A percentile compares a stretch with the other conserved stretches of the same genome.
Evolutionary conservation across 2,329 filamentous ascomycete genomes (phyloP).

Genomic region (Nemania sp.): DNA sequence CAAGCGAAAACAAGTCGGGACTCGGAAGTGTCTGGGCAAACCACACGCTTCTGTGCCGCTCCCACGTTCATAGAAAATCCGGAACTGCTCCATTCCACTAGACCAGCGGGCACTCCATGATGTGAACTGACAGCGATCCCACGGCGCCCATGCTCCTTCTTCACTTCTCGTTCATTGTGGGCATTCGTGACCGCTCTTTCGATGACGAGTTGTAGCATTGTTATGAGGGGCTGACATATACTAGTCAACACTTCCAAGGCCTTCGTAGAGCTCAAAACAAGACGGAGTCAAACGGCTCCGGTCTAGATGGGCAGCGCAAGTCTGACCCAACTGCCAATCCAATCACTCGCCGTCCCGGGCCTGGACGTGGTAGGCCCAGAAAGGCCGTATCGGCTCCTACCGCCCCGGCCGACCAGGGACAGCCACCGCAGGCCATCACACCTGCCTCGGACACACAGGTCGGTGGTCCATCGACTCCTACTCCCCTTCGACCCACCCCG

Average conservation of each 20-base stretch:
- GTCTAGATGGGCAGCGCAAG: slow-evolving; percentile 44
- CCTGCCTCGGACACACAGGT: slow-evolving; percentile 18
- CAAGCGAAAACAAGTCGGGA: background rate
- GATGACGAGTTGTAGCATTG: background rate
- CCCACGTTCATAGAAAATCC: background rate
- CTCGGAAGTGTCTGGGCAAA: background rate
- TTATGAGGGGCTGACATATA: slow-evolving; percentile 25
- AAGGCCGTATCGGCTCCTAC: slow-evolving; percentile 46
- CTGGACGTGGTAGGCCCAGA: slow-evolving; percentile 58
- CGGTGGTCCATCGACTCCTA: slow-evolving; percentile 10
- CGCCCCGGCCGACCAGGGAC: slow-evolving; percentile 14
- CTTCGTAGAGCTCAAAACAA: slow-evolving; percentile 61
- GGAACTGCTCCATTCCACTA: background rate
- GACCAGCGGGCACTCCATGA: background rate
- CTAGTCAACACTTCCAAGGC: slow-evolving; percentile 65
- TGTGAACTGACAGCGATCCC: background rate
- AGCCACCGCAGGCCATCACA: slow-evolving; percentile 8
- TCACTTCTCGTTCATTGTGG: background rate
- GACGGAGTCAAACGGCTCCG: slow-evolving; percentile 47
- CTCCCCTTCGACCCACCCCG: slow-evolving; percentile 14
- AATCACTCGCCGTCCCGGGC: slow-evolving; percentile 64
- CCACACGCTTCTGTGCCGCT: slow-evolving; percentile 1
- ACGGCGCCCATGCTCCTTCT: background rate
- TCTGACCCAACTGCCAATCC: slow-evolving; percentile 60
- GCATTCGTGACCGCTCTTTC: slow-evolving; percentile 1